Evolutionary conservation across 331 rosid species (phyloP).

Genomic region (Stylosanthes scabra): DNA sequence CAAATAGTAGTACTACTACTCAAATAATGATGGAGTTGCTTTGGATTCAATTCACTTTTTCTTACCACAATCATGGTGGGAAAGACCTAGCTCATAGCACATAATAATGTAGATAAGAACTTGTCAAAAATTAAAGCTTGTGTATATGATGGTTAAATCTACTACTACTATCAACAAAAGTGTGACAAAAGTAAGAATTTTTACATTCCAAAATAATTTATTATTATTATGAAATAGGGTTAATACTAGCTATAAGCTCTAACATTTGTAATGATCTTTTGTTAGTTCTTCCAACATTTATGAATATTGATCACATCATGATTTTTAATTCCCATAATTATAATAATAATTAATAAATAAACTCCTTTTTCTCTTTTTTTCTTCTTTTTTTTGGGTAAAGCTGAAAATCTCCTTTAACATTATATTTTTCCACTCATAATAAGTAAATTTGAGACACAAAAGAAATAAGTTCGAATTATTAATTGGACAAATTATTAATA

Average conservation of each 20-base stretch:
- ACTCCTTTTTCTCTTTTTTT: too few relatives aligned
- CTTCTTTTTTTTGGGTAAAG: too few relatives aligned
- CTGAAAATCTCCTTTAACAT: too few relatives aligned
- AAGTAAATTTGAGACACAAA: too few relatives aligned
- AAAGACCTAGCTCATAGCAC: conserved; percentile 3
- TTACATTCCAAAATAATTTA: background rate
- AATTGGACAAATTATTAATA: too few relatives aligned
- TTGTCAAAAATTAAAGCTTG: background rate
- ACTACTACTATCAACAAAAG: background rate
- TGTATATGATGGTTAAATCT: background rate
- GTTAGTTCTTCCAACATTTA: background rate
- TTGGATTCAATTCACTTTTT: conserved; percentile 23
- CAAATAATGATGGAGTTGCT: conserved; percentile 21
- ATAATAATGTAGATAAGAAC: background rate
- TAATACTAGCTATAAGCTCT: background rate
- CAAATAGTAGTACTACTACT: background rate
- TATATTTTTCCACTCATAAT: too few relatives aligned
- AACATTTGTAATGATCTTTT: background rate
- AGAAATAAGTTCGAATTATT: too few relatives aligned
- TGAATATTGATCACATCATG: background rate
- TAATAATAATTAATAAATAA: too few relatives aligned
- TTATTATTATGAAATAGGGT: background rate
- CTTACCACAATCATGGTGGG: conserved; percentile 13
- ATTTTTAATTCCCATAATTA: too few relatives aligned
- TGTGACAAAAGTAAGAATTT: background rate